Percentiles rank a stretch among this genome's conserved stretches.
Evolutionary conservation across 768 basidiomycete genomes (phyloP).

Genomic region (Trametes cinnabarina): DNA sequence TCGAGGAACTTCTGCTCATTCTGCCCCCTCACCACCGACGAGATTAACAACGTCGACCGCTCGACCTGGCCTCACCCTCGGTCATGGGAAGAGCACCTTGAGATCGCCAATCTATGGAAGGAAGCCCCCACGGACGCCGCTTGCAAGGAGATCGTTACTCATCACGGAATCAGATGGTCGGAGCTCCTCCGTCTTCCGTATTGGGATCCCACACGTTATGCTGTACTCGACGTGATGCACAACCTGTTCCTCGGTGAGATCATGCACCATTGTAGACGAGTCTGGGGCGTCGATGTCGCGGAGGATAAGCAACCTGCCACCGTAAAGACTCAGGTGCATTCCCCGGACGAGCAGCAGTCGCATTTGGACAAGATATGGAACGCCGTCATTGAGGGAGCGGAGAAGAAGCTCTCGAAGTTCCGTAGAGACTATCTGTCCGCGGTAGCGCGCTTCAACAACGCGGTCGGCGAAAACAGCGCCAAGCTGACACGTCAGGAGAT

Average conservation of each 20-base stretch:
- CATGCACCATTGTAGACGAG: constrained; percentile 31
- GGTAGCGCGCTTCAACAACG: background rate
- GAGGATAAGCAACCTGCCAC: background rate
- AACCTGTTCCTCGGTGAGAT: constrained; percentile 36
- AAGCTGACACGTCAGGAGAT: background rate
- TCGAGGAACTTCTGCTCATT: constrained; percentile 30
- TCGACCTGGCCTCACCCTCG: constrained; percentile 26
- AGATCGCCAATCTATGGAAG: constrained; percentile 22
- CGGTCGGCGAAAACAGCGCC: background rate
- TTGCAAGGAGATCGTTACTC: constrained; percentile 11
- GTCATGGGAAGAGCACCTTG: constrained; percentile 17
- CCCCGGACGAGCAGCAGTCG: background rate
- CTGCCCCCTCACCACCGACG: constrained; percentile 24
- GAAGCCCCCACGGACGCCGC: constrained; percentile 10
- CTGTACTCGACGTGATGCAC: constrained; percentile 43
- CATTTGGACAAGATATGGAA: background rate
- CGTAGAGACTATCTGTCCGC: background rate
- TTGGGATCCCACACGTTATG: constrained; percentile 34
- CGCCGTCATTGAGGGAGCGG: background rate
- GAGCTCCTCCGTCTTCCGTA: constrained; percentile 37
- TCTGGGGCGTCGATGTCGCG: constrained; percentile 15
- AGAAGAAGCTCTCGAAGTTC: background rate
- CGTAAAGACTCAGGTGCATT: background rate
- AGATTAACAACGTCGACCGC: constrained; percentile 31
- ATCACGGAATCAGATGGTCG: constrained; percentile 28